Base-by-base conservation (phyloP, 2,329 filamentous ascomycete genomes). In the Balansia obtecta region DNA sequence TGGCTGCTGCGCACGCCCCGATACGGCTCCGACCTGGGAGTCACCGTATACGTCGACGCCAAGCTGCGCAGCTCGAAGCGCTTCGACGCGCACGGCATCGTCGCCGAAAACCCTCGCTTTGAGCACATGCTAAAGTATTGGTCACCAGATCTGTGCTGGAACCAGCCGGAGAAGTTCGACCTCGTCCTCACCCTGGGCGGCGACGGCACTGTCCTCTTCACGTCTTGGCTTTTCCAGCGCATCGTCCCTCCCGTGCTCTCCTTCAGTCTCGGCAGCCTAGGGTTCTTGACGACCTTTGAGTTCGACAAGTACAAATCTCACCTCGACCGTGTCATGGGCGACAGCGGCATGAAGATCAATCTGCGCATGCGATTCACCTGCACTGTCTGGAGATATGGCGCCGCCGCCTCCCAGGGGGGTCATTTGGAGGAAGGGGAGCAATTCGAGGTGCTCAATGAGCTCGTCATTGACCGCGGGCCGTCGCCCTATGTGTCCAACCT, bases 291-390 rank as follows among this genome's bases (percentile, higher is more conserved):
- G 2, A 89, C 82, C 52, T 94, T 93, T 61, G 82, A 90, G 63
- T 98, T 93, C 63, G 81, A 88, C 54, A 79, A 84, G 58, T 96
- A 95, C 73, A 89, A 88, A 68, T 76, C 86, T 52, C 87, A 95
- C 61, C 77, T 98, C 34, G 85, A 88, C 67, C 83, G 82, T 49
- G 80, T 97, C 58, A 95, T 98, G 89, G 89, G 89, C 53, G 88
- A 94, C 51, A 81, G 86, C 1, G 93, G 93, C 50, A 97, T 98
- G 91, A 85, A 91, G 49, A 91, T 97, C 53, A 97, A 95, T 63
- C 75, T 98, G 58, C 88, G 93, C 57, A 98, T 98, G 93, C 86
- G 93, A 54, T 98, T 98, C 67, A 98, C 93, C 15, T 97, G 91
- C 71, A 97, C 93, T 0, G 90, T 98, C 9, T 96, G 91, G 71